phyloP scores from a whole-genome alignment of 1,284 basidiomycete species.

The Ganoderma boninense region DNA sequence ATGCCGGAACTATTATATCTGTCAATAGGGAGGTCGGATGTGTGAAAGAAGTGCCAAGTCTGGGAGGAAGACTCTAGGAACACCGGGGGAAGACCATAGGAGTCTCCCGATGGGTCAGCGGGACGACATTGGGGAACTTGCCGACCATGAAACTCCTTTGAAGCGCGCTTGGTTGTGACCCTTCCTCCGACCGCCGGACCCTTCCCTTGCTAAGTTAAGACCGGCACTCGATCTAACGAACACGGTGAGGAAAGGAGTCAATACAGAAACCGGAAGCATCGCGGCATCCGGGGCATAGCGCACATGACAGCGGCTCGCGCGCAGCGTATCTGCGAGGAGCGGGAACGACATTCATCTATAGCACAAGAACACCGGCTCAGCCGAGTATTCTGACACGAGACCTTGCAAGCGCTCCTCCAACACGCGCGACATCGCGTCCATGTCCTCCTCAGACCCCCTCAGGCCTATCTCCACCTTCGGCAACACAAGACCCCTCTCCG shows the following conservation, averaged over 20 bases:
- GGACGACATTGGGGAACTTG: conserved; percentile 33
- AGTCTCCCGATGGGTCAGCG: neutral
- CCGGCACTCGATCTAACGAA: neutral
- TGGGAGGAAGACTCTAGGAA: neutral
- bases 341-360: neutral
- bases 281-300: too few species aligned
- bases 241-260: neutral
- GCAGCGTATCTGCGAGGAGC: neutral
- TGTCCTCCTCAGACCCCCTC: neutral
- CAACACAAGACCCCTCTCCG: neutral
- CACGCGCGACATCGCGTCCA: neutral
- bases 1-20: neutral
- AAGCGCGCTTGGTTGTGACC: too few species aligned
- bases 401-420: neutral
- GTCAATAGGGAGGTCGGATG: neutral
- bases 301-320: too few species aligned
- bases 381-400: neutral
- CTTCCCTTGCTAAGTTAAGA: too few species aligned
- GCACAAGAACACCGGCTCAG: too few species aligned
- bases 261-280: neutral
- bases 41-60: neutral
- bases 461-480: neutral
- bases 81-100: neutral
- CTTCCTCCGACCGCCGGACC: too few species aligned
- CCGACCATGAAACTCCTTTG: neutral